phyloP scores from a whole-genome alignment of 345 rosid genomes.

The Melaleuca alternifolia region DNA sequence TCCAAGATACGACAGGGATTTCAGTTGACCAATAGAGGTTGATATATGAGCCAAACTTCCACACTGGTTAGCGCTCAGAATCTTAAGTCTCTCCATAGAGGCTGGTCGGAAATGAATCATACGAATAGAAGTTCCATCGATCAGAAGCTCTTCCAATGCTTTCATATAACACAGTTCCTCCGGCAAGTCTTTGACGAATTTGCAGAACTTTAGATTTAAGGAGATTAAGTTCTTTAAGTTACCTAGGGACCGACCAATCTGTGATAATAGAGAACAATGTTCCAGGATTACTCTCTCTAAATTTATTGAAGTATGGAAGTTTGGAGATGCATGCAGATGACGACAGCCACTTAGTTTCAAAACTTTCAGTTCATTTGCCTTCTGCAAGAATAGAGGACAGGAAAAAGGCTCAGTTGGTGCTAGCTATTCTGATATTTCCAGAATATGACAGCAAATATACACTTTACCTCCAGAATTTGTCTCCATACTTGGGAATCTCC shows the following conservation, averaged over 20 bases:
- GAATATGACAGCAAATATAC: neutral
- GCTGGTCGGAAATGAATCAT: neutral
- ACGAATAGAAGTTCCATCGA: constrained; percentile 2
- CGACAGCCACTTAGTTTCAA: neutral
- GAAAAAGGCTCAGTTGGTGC: neutral
- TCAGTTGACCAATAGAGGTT: neutral
- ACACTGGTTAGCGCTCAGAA: neutral
- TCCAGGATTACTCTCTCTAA: neutral
- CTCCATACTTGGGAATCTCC: neutral
- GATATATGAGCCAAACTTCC: neutral
- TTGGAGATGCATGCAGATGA: neutral
- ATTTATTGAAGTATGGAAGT: neutral
- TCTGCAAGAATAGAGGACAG: neutral
- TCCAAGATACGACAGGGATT: constrained; percentile 1
- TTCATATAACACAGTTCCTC: constrained; percentile 1
- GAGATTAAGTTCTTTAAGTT: neutral
- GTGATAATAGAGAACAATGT: neutral
- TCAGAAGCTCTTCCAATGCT: constrained; percentile 3
- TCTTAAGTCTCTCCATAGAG: neutral
- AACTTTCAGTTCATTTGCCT: neutral
- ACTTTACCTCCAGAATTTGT: neutral
- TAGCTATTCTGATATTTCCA: neutral
- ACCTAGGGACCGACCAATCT: neutral
- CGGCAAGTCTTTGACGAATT: neutral
- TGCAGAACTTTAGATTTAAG: neutral